Evolutionary conservation across 306 rosid species (phyloP).

Genomic region (Purshia tridentata): DNA sequence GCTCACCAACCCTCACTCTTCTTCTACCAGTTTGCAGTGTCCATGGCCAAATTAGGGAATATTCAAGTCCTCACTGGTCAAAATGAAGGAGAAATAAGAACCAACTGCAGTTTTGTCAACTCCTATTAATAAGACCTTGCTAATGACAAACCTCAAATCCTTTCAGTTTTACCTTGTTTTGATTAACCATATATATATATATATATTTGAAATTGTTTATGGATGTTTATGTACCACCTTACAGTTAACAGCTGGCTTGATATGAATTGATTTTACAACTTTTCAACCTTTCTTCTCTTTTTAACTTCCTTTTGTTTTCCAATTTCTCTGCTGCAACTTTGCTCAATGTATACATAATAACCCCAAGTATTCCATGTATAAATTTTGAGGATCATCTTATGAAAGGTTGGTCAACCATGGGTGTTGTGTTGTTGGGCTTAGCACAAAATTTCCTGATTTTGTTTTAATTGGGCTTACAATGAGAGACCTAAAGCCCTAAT

Average conservation of each 20-base stretch:
- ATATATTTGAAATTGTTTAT: background rate
- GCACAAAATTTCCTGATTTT: background rate
- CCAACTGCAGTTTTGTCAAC: constrained; percentile 71
- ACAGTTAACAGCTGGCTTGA: constrained; percentile 7
- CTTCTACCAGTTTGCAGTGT: constrained; percentile 56
- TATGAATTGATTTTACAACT: background rate
- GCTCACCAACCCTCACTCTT: constrained; percentile 34
- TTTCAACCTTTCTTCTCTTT: background rate
- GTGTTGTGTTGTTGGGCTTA: background rate
- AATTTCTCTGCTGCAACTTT: background rate
- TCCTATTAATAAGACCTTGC: constrained; percentile 26
- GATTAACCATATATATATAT: background rate
- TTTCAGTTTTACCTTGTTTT: background rate
- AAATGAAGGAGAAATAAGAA: constrained; percentile 68
- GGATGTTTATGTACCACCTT: background rate
- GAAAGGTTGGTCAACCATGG: background rate
- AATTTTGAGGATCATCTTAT: too few species aligned
- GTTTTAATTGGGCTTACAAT: too few species aligned
- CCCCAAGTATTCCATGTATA: too few species aligned
- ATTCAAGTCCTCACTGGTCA: constrained; percentile 53
- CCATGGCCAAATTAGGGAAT: constrained; percentile 79
- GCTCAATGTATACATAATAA: background rate
- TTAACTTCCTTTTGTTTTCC: background rate
- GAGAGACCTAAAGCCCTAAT: background rate
- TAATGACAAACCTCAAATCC: background rate